Evolutionary conservation across 805 yeast species (phyloP).

Genomic region (Helenozyma rhizophorensis): DNA sequence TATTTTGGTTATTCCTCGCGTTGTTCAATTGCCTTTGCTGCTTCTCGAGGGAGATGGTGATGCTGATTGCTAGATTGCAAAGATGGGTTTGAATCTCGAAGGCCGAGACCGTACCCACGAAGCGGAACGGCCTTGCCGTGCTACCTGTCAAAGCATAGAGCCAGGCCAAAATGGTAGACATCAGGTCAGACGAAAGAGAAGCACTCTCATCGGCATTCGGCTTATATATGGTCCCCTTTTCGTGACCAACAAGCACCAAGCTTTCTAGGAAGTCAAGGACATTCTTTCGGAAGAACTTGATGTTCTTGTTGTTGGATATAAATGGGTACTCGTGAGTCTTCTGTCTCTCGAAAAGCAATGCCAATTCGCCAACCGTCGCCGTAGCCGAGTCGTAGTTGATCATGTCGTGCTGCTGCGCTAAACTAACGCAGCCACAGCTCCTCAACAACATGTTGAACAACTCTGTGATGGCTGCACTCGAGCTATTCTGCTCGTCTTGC

Average conservation of each 20-base stretch:
- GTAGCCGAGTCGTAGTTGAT: constrained; percentile 62
- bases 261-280: constrained; percentile 52
- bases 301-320: constrained; percentile 42
- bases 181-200: constrained; percentile 37
- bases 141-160: constrained; percentile 67
- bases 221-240: constrained; percentile 55
- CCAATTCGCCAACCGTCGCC: constrained; percentile 71
- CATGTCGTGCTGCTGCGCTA: constrained; percentile 73
- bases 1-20: constrained; percentile 24
- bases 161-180: constrained; percentile 68
- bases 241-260: constrained; percentile 51
- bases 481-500: constrained; percentile 15
- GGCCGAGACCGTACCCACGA: constrained; percentile 56
- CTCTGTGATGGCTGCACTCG: constrained; percentile 45
- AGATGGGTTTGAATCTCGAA: constrained; percentile 58
- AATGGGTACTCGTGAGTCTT: constrained; percentile 68
- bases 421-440: constrained; percentile 65
- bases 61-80: constrained; percentile 43
- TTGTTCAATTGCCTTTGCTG: constrained; percentile 40
- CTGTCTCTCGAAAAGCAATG: constrained; percentile 57
- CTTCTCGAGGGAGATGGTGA: constrained; percentile 36
- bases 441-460: constrained; percentile 67
- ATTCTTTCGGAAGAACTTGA: constrained; percentile 46
- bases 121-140: constrained; percentile 66
- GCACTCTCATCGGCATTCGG: constrained; percentile 10